Percentiles rank a stretch among this genome's conserved stretches.
phyloP scores from a whole-genome alignment of 371 early-diverging fungal genomes.

The Saksenaea oblongispora region DNA sequence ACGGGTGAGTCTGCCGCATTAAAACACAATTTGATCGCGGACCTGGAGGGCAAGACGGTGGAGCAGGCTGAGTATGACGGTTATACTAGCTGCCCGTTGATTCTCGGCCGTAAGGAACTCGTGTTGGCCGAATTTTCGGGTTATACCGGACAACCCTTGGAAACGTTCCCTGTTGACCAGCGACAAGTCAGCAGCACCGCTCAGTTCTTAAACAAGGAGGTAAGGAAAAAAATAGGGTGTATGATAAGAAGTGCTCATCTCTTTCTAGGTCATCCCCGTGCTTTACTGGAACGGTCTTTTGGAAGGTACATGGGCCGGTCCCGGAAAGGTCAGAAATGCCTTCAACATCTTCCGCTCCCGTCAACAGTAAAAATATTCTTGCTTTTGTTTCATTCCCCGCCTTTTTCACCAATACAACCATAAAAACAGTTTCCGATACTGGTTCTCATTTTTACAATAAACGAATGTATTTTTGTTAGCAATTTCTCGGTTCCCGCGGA shows the following conservation, averaged over 20 bases:
- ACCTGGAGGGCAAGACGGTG: slow-evolving; percentile 54
- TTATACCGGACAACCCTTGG: slow-evolving; percentile 75
- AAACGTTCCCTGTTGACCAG: slow-evolving; percentile 88
- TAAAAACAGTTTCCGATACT: neutral
- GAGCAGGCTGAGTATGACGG: slow-evolving; percentile 72
- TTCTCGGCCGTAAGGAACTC: slow-evolving; percentile 73
- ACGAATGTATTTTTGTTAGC: neutral
- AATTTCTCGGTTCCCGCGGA: neutral
- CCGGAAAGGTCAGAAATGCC: slow-evolving; percentile 58
- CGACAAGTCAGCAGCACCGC: slow-evolving; percentile 62
- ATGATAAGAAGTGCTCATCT: neutral
- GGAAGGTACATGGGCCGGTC: slow-evolving; percentile 82
- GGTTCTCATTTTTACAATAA: neutral
- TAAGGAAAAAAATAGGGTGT: slow-evolving; percentile 11
- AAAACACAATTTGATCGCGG: slow-evolving; percentile 74
- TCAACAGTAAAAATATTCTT: neutral
- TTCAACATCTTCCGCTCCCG: slow-evolving; percentile 44
- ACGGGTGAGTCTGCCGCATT: slow-evolving; percentile 79
- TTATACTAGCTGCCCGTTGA: slow-evolving; percentile 85
- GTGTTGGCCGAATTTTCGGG: slow-evolving; percentile 90
- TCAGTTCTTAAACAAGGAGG: slow-evolving; percentile 76
- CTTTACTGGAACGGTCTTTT: slow-evolving; percentile 81
- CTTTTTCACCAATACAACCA: neutral
- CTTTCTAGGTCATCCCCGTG: slow-evolving; percentile 62
- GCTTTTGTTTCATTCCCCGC: neutral